Conservation (phyloP, 768 basidiomycete species). For the Infundibulicybe gibba region DNA sequence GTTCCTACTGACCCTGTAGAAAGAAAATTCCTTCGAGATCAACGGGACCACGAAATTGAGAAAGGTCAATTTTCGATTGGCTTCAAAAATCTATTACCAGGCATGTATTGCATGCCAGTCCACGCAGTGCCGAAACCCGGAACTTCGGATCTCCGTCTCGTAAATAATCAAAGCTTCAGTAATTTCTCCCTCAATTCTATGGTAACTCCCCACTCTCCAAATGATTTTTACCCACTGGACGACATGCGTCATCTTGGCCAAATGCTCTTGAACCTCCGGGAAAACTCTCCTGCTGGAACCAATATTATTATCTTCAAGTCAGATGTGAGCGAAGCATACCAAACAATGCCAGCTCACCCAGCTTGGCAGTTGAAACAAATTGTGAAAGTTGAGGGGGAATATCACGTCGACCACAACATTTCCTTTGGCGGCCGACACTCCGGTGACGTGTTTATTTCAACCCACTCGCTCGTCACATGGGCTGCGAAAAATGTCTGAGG, state of each 20-base stretch:
- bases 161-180: too few relatives aligned
- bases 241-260: not conserved
- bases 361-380: conserved; percentile 29
- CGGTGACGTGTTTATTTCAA: too few relatives aligned
- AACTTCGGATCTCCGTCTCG: too few relatives aligned
- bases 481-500: not conserved
- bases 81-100: conserved; percentile 13
- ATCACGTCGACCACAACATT: not conserved
- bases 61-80: conserved; percentile 22
- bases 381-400: not conserved
- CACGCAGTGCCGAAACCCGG: conserved; percentile 26
- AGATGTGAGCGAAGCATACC: conserved; percentile 36
- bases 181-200: too few relatives aligned
- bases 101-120: too few relatives aligned
- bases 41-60: too few relatives aligned
- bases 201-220: too few relatives aligned
- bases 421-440: conserved; percentile 1
- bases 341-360: too few relatives aligned
- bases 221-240: too few relatives aligned
- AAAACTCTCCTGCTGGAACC: too few relatives aligned
- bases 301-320: conserved; percentile 33
- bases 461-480: too few relatives aligned
- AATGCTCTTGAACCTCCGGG: not conserved
- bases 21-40: not conserved
- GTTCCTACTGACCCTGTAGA: not conserved